A percentile compares a stretch with the other conserved stretches of the same genome.
These are phyloP conservation scores for Populus alba DNA, from an alignment of 345 rosid species.

Conservation along the genomic window DNA sequence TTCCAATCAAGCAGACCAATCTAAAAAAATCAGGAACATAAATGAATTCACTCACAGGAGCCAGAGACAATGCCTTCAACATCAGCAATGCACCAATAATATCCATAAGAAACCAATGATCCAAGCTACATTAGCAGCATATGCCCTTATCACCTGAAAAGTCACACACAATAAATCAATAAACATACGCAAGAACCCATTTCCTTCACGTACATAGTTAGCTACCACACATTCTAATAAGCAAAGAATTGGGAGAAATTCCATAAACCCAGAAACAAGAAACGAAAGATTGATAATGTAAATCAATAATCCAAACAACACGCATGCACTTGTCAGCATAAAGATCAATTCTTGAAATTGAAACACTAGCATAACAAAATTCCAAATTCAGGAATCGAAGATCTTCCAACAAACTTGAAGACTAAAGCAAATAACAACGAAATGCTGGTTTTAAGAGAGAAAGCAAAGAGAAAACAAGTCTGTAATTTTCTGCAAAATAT, in stretches of 20 bases:
- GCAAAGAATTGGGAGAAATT: neutral
- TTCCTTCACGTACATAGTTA: neutral
- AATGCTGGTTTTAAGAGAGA: too few relatives aligned
- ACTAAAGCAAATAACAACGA: neutral
- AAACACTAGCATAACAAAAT: neutral
- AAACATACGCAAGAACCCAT: neutral
- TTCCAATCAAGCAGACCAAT: neutral
- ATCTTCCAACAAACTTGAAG: neutral
- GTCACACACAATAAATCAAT: neutral
- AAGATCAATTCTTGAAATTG: neutral
- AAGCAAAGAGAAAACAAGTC: too few relatives aligned
- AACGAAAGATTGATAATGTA: neutral
- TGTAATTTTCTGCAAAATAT: too few relatives aligned
- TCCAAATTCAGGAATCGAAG: neutral
- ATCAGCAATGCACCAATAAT: constrained; percentile 87
- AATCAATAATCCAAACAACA: neutral
- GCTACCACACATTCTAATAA: neutral
- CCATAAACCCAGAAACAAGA: neutral
- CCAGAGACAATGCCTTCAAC: constrained; percentile 83
- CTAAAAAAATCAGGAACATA: neutral
- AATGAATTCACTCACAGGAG: constrained; percentile 61
- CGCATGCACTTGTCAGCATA: neutral
- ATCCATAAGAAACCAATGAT: constrained; percentile 85
- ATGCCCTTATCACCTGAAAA: constrained; percentile 70
- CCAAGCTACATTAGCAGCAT: constrained; percentile 80